phyloP scores from a whole-genome alignment of 352 stramenopile genomes.

The Pythium aquatile region DNA sequence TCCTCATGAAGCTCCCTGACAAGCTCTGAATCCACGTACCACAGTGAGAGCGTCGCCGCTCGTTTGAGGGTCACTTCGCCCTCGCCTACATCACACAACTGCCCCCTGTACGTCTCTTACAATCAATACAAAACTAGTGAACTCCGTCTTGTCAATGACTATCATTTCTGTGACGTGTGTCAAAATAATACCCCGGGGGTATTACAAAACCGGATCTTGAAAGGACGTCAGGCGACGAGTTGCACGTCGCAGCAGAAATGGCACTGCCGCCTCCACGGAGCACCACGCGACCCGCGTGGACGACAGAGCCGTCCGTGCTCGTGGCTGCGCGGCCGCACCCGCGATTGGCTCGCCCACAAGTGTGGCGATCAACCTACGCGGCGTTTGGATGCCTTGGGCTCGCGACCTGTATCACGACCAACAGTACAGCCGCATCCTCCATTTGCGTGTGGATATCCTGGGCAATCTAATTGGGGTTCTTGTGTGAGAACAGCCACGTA shows the following conservation, averaged over 20 bases:
- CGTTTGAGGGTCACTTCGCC: no score
- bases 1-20: no score
- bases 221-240: not conserved
- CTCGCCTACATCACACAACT: no score
- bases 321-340: constrained; percentile 11
- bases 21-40: no score
- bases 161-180: not conserved
- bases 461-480: not conserved
- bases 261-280: not conserved
- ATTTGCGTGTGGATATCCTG: not conserved
- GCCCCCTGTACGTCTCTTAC: no score
- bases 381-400: constrained; percentile 27
- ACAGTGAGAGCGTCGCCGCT: no score
- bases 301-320: not conserved
- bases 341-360: constrained; percentile 12
- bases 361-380: constrained; percentile 15
- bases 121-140: no score
- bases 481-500: constrained; percentile 38
- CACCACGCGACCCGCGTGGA: constrained; percentile 8
- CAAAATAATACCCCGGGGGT: not conserved
- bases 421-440: constrained; percentile 5
- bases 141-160: no score
- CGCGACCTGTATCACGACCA: constrained; percentile 28
- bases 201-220: not conserved
- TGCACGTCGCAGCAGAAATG: not conserved